A percentile compares a stretch with the other conserved stretches of the same genome.
Evolutionary conservation across 2,329 filamentous ascomycete species (phyloP).

Genomic region (Neoscytalidium dimidiatum): DNA sequence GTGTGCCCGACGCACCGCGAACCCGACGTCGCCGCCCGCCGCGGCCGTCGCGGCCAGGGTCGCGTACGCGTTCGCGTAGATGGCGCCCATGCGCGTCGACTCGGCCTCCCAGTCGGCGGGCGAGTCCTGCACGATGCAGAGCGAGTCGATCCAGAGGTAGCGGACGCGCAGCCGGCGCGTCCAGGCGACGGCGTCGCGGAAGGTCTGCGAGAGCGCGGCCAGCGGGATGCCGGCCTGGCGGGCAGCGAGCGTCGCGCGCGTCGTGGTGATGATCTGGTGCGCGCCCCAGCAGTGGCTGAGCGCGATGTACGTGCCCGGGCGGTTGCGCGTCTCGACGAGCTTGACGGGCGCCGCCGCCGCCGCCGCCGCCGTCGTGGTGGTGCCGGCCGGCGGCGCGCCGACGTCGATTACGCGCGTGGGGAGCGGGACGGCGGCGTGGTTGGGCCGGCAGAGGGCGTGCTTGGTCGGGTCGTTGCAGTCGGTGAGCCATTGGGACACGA

Average conservation of each 20-base stretch:
- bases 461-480: not conserved
- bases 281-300: conserved; percentile 31
- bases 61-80: conserved; percentile 5
- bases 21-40: not conserved
- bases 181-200: conserved; percentile 19
- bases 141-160: conserved; percentile 25
- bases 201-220: conserved; percentile 13
- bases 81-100: conserved; percentile 5
- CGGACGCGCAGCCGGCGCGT: not conserved
- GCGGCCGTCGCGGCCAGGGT: conserved; percentile 10
- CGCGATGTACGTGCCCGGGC: conserved; percentile 22
- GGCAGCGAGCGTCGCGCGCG: conserved; percentile 20
- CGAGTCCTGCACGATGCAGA: conserved; percentile 22
- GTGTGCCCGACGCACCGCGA: not conserved
- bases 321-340: conserved; percentile 17
- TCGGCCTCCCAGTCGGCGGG: conserved; percentile 8
- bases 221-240: not conserved
- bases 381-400: too few species aligned
- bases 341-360: conserved; percentile 3
- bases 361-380: too few species aligned
- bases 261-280: conserved; percentile 26
- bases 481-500: not conserved
- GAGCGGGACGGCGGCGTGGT: not conserved
- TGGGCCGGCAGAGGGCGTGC: not conserved
- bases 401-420: conserved; percentile 28